These are phyloP conservation scores for Pholiota molesta DNA, from an alignment of 768 basidiomycete genomes.

Conservation along the genomic window DNA sequence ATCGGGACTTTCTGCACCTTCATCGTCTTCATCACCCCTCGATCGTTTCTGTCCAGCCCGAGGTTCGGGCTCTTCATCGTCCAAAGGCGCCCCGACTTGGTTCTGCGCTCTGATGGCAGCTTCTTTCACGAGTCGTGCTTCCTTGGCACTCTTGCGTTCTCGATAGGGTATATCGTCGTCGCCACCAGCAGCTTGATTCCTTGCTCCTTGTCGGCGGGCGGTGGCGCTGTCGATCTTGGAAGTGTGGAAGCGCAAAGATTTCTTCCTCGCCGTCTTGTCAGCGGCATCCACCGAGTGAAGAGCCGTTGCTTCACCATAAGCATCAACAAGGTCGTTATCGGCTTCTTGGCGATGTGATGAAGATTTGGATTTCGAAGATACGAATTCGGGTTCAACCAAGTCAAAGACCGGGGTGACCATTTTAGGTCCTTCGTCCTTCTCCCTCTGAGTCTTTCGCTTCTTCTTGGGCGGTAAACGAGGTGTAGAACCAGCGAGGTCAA, in stretches of 20 bases:
- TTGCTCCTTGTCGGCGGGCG: conserved; percentile 73
- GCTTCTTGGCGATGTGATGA: conserved; percentile 26
- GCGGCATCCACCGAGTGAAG: conserved; percentile 73
- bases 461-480: conserved; percentile 56
- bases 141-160: conserved; percentile 68
- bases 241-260: conserved; percentile 91
- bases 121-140: conserved; percentile 58
- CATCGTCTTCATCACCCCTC: conserved; percentile 39
- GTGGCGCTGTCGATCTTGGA: conserved; percentile 85
- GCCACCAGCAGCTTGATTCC: conserved; percentile 73
- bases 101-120: conserved; percentile 44
- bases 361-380: conserved; percentile 35
- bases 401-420: conserved; percentile 58
- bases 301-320: conserved; percentile 75
- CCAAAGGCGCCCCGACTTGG: conserved; percentile 69
- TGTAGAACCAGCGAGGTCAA: conserved; percentile 26
- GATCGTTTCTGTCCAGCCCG: conserved; percentile 36
- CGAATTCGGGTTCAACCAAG: conserved; percentile 80
- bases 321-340: conserved; percentile 41
- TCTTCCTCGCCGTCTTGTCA: conserved; percentile 83
- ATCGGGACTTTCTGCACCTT: conserved; percentile 52
- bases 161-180: conserved; percentile 96
- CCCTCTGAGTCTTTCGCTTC: conserved; percentile 50
- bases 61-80: conserved; percentile 53
- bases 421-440: conserved; percentile 31